These are phyloP conservation scores for Mycena pura DNA, from an alignment of 768 basidiomycete genomes.

Conservation along the genomic window DNA sequence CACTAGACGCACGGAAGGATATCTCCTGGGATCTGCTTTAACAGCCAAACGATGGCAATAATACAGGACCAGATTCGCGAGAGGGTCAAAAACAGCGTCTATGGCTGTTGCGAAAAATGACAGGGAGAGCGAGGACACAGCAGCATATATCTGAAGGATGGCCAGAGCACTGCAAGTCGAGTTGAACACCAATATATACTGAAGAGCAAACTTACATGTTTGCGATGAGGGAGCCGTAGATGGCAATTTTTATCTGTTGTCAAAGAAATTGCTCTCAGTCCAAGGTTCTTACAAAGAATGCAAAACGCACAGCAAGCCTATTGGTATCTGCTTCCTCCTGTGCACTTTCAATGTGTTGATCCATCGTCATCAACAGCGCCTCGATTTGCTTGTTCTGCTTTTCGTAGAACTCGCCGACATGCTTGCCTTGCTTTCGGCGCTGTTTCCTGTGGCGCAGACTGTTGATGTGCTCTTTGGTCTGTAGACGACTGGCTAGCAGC, in stretches of 20 bases:
- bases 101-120: constrained; percentile 66
- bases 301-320: constrained; percentile 47
- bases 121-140: constrained; percentile 60
- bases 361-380: constrained; percentile 61
- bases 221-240: constrained; percentile 55
- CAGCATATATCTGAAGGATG: constrained; percentile 58
- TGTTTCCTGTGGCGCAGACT: constrained; percentile 36
- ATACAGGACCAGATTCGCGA: constrained; percentile 53
- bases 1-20: constrained; percentile 45
- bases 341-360: constrained; percentile 60
- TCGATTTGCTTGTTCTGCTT: constrained; percentile 51
- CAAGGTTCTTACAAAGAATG: background rate
- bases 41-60: constrained; percentile 54
- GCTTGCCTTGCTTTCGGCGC: constrained; percentile 47
- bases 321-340: constrained; percentile 51
- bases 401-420: constrained; percentile 33
- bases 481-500: constrained; percentile 23
- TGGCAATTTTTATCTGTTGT: constrained; percentile 59
- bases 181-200: constrained; percentile 24
- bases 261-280: background rate
- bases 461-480: constrained; percentile 15
- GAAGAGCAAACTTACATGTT: constrained; percentile 54
- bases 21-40: constrained; percentile 16
- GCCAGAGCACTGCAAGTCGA: constrained; percentile 10
- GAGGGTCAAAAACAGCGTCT: constrained; percentile 59